phyloP scores from a whole-genome alignment of 352 stramenopile genomes.

The Pythium scleroteichum region DNA sequence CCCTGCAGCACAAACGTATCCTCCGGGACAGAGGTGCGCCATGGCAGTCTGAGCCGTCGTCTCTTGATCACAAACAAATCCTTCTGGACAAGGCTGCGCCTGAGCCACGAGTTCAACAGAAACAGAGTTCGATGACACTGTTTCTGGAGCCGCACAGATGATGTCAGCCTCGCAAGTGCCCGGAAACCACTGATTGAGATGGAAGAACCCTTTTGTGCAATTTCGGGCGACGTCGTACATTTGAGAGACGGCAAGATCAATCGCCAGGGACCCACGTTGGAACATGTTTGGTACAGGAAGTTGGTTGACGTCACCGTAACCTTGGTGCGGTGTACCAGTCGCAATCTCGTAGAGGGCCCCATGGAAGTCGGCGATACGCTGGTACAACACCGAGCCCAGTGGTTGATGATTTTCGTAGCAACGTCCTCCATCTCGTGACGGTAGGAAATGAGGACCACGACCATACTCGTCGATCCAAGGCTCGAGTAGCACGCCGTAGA shows the following conservation, averaged over 20 bases:
- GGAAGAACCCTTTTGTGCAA: slow-evolving; percentile 92
- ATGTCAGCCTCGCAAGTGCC: slow-evolving; percentile 97
- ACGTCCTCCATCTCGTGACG: slow-evolving; percentile 63
- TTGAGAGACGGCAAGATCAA: slow-evolving; percentile 84
- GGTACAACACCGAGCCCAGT: slow-evolving; percentile 89
- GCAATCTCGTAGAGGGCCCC: slow-evolving; percentile 94
- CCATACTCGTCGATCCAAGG: slow-evolving; percentile 95
- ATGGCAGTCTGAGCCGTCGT: slow-evolving; percentile 85
- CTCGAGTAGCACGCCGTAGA: slow-evolving; percentile 94
- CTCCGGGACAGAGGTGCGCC: slow-evolving; percentile 80
- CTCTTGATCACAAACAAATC: slow-evolving; percentile 93
- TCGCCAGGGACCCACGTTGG: slow-evolving; percentile 79
- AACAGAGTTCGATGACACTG: slow-evolving; percentile 10
- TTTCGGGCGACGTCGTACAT: slow-evolving; percentile 90
- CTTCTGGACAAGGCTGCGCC: slow-evolving; percentile 91
- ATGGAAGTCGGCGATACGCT: slow-evolving; percentile 93
- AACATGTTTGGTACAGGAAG: slow-evolving; percentile 83
- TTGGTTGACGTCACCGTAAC: slow-evolving; percentile 88
- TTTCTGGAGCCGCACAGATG: slow-evolving; percentile 78
- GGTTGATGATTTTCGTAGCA: slow-evolving; percentile 95
- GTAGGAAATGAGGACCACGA: slow-evolving; percentile 89
- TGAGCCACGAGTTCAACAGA: slow-evolving; percentile 53
- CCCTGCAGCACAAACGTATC: slow-evolving; percentile 93
- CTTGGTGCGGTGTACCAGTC: slow-evolving; percentile 90
- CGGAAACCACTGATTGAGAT: slow-evolving; percentile 91